Percentiles rank a stretch among this genome's conserved stretches.
Evolutionary conservation across 768 basidiomycete species (phyloP).

Genomic region (Pisolithus albus): DNA sequence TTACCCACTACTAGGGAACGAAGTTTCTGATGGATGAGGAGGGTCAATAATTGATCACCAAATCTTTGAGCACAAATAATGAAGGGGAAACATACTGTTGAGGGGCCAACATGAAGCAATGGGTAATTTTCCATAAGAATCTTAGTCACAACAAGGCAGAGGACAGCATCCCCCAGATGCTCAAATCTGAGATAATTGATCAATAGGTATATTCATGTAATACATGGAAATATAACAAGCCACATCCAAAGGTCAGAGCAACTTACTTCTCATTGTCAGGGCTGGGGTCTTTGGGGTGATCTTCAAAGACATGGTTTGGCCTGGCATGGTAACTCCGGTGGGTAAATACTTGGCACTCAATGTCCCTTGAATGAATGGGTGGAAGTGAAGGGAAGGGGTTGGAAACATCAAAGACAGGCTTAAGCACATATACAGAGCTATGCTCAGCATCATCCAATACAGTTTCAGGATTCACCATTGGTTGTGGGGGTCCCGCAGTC

Average conservation of each 20-base stretch:
- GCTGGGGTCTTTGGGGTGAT: constrained; percentile 60
- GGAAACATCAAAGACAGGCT: constrained; percentile 26
- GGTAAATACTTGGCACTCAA: constrained; percentile 59
- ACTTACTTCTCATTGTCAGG: constrained; percentile 78
- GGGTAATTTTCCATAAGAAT: constrained; percentile 62
- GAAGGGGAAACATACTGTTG: constrained; percentile 45
- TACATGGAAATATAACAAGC: background rate
- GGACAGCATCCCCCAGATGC: constrained; percentile 70
- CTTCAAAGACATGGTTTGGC: constrained; percentile 72
- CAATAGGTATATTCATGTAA: background rate
- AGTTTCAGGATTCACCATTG: background rate
- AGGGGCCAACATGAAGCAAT: constrained; percentile 66
- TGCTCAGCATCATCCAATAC: background rate
- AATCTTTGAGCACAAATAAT: background rate
- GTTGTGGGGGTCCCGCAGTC: no score
- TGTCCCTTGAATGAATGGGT: constrained; percentile 37
- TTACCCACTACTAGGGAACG: constrained; percentile 72
- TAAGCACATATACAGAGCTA: constrained; percentile 3
- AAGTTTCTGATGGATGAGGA: constrained; percentile 52
- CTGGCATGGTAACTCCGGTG: constrained; percentile 67
- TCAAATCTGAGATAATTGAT: constrained; percentile 44
- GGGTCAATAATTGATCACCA: background rate
- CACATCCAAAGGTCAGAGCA: background rate
- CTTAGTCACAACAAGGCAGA: constrained; percentile 59
- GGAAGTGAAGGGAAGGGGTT: constrained; percentile 52